A percentile compares a stretch with the other conserved stretches of the same genome.
phyloP scores from a whole-genome alignment of 352 stramenopile genomes.

The Detonula confervacea region DNA sequence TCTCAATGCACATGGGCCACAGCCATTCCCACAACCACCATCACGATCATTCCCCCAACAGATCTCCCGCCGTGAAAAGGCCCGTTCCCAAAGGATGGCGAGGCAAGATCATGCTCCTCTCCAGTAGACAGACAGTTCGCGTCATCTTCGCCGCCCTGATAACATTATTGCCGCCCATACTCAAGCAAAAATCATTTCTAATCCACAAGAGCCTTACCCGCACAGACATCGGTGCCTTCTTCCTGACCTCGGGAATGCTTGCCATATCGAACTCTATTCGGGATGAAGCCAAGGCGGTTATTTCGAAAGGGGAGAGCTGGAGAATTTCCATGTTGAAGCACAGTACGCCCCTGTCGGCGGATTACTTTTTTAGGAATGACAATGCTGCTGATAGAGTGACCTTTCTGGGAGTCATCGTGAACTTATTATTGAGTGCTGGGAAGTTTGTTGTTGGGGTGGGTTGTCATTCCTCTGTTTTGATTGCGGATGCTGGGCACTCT shows the following conservation, averaged over 20 bases:
- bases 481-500: conserved; percentile 95
- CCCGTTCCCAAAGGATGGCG: conserved; percentile 22
- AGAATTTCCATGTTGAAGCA: conserved; percentile 69
- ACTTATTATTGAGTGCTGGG: conserved; percentile 90
- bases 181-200: conserved; percentile 14
- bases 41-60: conserved; percentile 39
- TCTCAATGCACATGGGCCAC: conserved; percentile 72
- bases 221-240: conserved; percentile 52
- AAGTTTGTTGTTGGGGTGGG: conserved; percentile 85
- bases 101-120: conserved; percentile 32
- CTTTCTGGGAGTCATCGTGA: conserved; percentile 92
- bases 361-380: conserved; percentile 72
- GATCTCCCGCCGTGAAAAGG: conserved; percentile 17
- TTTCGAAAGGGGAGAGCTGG: conserved; percentile 53
- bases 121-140: conserved; percentile 21
- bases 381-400: conserved; percentile 87
- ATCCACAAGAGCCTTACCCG: neutral
- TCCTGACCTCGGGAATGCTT: conserved; percentile 48
- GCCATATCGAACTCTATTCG: conserved; percentile 52
- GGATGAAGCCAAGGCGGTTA: conserved; percentile 40
- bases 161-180: conserved; percentile 48
- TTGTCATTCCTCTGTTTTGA: conserved; percentile 91
- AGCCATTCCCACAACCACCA: conserved; percentile 64
- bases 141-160: conserved; percentile 57
- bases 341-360: conserved; percentile 51